phyloP scores from a whole-genome alignment of 2,329 filamentous ascomycete species.

The Nigrospora sphaerica region DNA sequence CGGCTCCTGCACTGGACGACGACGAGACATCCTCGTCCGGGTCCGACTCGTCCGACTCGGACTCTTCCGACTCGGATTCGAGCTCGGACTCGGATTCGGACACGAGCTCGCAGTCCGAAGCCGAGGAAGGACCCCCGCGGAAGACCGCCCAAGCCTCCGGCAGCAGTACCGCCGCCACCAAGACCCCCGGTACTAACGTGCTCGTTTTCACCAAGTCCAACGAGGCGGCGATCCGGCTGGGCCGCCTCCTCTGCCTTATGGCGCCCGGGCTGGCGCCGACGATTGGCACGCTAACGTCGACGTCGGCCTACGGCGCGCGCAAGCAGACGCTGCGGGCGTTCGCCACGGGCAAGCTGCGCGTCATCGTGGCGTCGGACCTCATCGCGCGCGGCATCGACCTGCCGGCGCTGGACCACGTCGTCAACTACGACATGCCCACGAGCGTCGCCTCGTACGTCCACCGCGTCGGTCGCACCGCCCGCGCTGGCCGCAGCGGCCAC shows the following conservation, averaged over 20 bases:
- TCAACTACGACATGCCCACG: slow-evolving; percentile 89
- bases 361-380: slow-evolving; percentile 89
- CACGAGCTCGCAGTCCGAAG: slow-evolving; percentile 17
- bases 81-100: slow-evolving; percentile 24
- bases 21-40: slow-evolving; percentile 26
- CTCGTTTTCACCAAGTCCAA: slow-evolving; percentile 90
- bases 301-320: slow-evolving; percentile 64
- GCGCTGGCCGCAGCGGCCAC: slow-evolving; percentile 66
- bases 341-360: slow-evolving; percentile 51
- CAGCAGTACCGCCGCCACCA: not conserved
- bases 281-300: slow-evolving; percentile 69
- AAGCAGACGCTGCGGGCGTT: slow-evolving; percentile 64
- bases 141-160: slow-evolving; percentile 3
- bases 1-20: slow-evolving; percentile 8
- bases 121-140: not conserved
- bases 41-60: slow-evolving; percentile 15
- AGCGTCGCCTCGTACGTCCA: slow-evolving; percentile 83
- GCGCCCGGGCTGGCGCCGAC: slow-evolving; percentile 47
- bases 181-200: slow-evolving; percentile 30
- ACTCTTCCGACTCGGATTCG: slow-evolving; percentile 27
- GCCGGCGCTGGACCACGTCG: slow-evolving; percentile 68
- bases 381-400: slow-evolving; percentile 87
- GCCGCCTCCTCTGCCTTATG: slow-evolving; percentile 66
- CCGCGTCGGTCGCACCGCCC: slow-evolving; percentile 82
- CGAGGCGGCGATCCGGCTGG: slow-evolving; percentile 79